Conservation (phyloP, 2,329 filamentous ascomycete genomes). For the Neodidymelliopsis sp. region DNA sequence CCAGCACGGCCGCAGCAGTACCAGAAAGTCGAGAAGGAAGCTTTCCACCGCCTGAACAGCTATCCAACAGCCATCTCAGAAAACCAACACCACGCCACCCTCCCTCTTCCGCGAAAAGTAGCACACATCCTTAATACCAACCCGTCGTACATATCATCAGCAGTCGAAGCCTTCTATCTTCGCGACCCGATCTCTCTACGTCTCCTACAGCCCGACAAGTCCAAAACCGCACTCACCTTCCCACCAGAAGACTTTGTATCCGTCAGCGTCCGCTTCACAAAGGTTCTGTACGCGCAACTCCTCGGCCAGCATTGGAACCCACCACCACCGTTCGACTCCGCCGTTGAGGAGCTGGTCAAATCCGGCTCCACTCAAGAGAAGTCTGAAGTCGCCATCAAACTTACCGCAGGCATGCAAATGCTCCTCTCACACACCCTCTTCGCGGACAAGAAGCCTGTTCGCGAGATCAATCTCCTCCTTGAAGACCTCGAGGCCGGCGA, state of each 20-base stretch:
- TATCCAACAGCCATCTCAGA: conserved; percentile 79
- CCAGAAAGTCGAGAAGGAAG: conserved; percentile 79
- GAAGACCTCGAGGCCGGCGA: conserved; percentile 79
- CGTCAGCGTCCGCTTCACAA: conserved; percentile 82
- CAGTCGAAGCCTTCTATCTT: conserved; percentile 90
- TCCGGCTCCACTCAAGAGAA: conserved; percentile 49
- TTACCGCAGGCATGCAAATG: conserved; percentile 91
- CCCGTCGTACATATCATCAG: conserved; percentile 79
- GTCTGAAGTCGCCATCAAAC: conserved; percentile 82
- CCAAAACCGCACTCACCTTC: conserved; percentile 65
- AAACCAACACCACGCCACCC: conserved; percentile 77
- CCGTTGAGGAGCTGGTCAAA: conserved; percentile 42
- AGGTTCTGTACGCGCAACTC: conserved; percentile 88
- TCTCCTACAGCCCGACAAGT: conserved; percentile 64
- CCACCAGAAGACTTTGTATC: conserved; percentile 80
- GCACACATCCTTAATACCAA: conserved; percentile 79
- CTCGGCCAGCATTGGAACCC: conserved; percentile 81
- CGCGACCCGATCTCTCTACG: conserved; percentile 81
- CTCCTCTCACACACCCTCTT: conserved; percentile 73
- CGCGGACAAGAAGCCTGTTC: conserved; percentile 71
- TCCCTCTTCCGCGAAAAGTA: conserved; percentile 80
- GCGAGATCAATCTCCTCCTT: conserved; percentile 79
- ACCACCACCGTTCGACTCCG: conserved; percentile 64
- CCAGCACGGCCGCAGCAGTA: conserved; percentile 72
- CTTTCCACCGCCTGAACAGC: conserved; percentile 85